Conservation (phyloP, 148 eudicot genomes). For the Silene uniflora region DNA sequence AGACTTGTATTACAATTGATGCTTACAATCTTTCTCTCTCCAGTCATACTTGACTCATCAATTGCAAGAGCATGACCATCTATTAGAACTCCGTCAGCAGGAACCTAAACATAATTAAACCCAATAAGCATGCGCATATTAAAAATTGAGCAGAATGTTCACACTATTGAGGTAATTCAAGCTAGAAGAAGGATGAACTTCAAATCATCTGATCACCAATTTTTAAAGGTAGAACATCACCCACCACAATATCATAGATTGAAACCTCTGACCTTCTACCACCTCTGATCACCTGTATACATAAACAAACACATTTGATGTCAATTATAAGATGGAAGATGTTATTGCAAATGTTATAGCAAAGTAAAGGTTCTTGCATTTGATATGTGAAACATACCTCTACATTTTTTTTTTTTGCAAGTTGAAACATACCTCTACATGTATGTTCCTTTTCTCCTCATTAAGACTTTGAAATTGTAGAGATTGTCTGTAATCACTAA, state of each 20-base stretch:
- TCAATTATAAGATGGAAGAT: neutral
- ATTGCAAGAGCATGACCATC: conserved; percentile 87
- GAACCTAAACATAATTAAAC: conserved; percentile 45
- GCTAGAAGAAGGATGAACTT: conserved; percentile 1
- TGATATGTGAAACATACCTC: conserved; percentile 18
- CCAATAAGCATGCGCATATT: conserved; percentile 10
- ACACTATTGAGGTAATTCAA: neutral
- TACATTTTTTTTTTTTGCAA: no score
- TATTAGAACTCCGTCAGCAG: conserved; percentile 87
- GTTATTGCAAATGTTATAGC: neutral
- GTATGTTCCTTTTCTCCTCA: conserved; percentile 94
- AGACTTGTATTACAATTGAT: neutral
- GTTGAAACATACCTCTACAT: no score
- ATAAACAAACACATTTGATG: neutral
- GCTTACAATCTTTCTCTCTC: conserved; percentile 95
- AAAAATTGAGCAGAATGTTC: neutral
- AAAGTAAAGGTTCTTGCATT: neutral
- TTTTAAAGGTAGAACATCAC: conserved; percentile 79
- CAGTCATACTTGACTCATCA: conserved; percentile 99
- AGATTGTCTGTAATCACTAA: conserved; percentile 89
- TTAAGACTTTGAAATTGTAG: conserved; percentile 85
- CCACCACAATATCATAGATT: conserved; percentile 90
- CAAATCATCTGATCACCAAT: conserved; percentile 90
- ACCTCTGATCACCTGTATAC: conserved; percentile 67
- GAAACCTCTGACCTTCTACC: conserved; percentile 75